These are phyloP conservation scores for Nigrograna mackinnonii DNA, from an alignment of 2,329 filamentous ascomycete species.

Conservation along the genomic window DNA sequence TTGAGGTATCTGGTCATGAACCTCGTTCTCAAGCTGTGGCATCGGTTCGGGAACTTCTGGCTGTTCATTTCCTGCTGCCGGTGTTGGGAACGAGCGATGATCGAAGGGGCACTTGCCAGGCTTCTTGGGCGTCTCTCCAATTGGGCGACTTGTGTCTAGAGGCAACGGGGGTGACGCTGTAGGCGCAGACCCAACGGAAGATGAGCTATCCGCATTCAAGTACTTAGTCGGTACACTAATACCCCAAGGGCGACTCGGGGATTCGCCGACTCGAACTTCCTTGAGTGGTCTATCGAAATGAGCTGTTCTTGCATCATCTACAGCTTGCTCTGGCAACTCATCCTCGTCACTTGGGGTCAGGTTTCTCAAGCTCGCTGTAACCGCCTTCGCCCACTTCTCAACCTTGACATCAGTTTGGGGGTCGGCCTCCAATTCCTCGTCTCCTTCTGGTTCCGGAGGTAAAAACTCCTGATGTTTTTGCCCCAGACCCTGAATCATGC, in stretches of 20 bases:
- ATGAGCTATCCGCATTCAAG: slow-evolving; percentile 41
- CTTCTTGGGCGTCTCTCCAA: slow-evolving; percentile 29
- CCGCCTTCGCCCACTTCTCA: slow-evolving; percentile 81
- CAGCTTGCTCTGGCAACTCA: slow-evolving; percentile 36
- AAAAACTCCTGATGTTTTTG: slow-evolving; percentile 87
- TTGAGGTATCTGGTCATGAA: slow-evolving; percentile 3
- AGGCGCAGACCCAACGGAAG: slow-evolving; percentile 43
- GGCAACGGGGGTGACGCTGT: slow-evolving; percentile 56
- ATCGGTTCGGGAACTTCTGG: slow-evolving; percentile 9
- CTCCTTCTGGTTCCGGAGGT: slow-evolving; percentile 57
- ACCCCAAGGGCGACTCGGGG: slow-evolving; percentile 90
- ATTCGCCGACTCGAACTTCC: slow-evolving; percentile 91
- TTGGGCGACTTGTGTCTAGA: slow-evolving; percentile 42
- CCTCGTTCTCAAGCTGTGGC: no score
- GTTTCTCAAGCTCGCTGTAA: slow-evolving; percentile 61
- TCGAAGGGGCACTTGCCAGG: slow-evolving; percentile 41
- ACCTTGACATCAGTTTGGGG: slow-evolving; percentile 69
- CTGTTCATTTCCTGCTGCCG: slow-evolving; percentile 3
- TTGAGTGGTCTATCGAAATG: slow-evolving; percentile 85
- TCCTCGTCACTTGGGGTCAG: slow-evolving; percentile 42
- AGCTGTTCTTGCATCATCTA: slow-evolving; percentile 66
- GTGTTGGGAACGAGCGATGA: slow-evolving; percentile 27
- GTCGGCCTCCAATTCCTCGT: slow-evolving; percentile 54
- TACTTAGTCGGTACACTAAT: slow-evolving; percentile 74
- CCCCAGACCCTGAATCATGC: slow-evolving; percentile 90